Percentiles rank a stretch among this genome's conserved stretches.
These are phyloP conservation scores for Westerdykella aurantiaca DNA, from an alignment of 2,329 filamentous ascomycete species.

Conservation along the genomic window DNA sequence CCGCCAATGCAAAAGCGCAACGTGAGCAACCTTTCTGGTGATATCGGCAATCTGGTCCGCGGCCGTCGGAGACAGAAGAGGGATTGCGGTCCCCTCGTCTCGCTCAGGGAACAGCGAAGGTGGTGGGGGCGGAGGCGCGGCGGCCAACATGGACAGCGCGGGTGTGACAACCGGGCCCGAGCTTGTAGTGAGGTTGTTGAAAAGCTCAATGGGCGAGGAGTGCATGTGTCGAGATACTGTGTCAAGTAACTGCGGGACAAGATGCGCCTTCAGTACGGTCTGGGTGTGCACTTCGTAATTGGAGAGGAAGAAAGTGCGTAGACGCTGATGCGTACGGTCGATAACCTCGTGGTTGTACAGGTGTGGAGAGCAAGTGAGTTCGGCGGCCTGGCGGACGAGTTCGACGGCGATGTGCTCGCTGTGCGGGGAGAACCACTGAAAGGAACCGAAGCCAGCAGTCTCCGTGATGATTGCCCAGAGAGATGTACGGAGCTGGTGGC, in stretches of 20 bases:
- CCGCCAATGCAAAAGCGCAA: conserved; percentile 82
- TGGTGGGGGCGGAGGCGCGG: conserved; percentile 6
- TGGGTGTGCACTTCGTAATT: conserved; percentile 27
- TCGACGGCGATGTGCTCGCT: conserved; percentile 43
- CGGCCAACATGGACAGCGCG: conserved; percentile 10
- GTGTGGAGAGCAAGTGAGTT: conserved; percentile 23
- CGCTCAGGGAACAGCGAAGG: conserved; percentile 13
- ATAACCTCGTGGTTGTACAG: conserved; percentile 32
- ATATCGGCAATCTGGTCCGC: conserved; percentile 54
- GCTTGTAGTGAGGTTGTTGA: conserved; percentile 33
- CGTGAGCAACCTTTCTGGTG: conserved; percentile 71
- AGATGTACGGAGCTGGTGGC: conserved; percentile 24
- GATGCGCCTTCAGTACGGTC: conserved; percentile 11
- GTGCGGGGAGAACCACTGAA: conserved; percentile 35
- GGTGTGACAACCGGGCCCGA: conserved; percentile 9
- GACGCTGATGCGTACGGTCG: conserved; percentile 31
- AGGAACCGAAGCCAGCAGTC: conserved; percentile 19
- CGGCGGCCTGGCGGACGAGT: conserved; percentile 40
- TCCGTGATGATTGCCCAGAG: conserved; percentile 39
- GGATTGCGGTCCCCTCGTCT: conserved; percentile 17
- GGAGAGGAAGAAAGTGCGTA: conserved; percentile 30
- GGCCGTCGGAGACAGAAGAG: conserved; percentile 2
- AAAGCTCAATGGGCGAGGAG: conserved; percentile 40
- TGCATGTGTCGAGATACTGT: conserved; percentile 26
- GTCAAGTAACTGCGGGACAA: conserved; percentile 17